phyloP scores from a whole-genome alignment of 2,329 filamentous ascomycete species.

The Colletotrichum lindemuthianum region DNA sequence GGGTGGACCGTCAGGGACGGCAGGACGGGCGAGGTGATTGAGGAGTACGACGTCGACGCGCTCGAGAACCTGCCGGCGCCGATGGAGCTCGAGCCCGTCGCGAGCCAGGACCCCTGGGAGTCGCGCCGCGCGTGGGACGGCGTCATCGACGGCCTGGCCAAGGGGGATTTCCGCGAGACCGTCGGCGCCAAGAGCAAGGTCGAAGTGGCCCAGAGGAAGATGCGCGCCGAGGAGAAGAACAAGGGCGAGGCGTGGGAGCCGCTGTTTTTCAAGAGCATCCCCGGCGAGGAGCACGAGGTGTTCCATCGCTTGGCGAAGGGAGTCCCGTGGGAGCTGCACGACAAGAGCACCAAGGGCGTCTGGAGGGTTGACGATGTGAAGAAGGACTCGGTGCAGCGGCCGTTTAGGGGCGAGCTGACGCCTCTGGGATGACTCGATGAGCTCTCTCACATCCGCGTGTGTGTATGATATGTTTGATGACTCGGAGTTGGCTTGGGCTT shows the following conservation, averaged over 20 bases:
- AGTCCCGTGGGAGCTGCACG: slow-evolving; percentile 43
- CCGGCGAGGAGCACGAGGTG: slow-evolving; percentile 41
- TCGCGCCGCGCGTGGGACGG: slow-evolving; percentile 82
- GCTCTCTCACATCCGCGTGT: background rate
- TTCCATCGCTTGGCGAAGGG: slow-evolving; percentile 46
- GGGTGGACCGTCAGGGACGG: slow-evolving; percentile 44
- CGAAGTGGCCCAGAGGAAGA: slow-evolving; percentile 81
- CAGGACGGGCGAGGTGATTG: slow-evolving; percentile 45
- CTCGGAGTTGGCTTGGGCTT: background rate
- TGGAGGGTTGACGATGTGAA: slow-evolving; percentile 46
- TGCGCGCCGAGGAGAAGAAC: slow-evolving; percentile 74
- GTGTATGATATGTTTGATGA: slow-evolving; percentile 1
- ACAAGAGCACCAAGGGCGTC: slow-evolving; percentile 50
- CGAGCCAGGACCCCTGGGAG: slow-evolving; percentile 82
- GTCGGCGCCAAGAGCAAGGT: slow-evolving; percentile 80
- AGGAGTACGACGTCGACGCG: slow-evolving; percentile 50
- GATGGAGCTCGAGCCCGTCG: slow-evolving; percentile 59
- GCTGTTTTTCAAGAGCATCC: slow-evolving; percentile 45
- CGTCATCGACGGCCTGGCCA: slow-evolving; percentile 77
- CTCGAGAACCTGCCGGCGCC: slow-evolving; percentile 44
- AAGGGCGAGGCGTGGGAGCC: slow-evolving; percentile 54
- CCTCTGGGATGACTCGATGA: slow-evolving; percentile 44
- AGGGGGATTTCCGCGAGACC: slow-evolving; percentile 79
- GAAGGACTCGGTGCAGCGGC: slow-evolving; percentile 41
- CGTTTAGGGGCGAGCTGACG: slow-evolving; percentile 46